These are phyloP conservation scores for Solanum chiquidenum DNA, from an alignment of 257 asterid genomes.

Conservation along the genomic window DNA sequence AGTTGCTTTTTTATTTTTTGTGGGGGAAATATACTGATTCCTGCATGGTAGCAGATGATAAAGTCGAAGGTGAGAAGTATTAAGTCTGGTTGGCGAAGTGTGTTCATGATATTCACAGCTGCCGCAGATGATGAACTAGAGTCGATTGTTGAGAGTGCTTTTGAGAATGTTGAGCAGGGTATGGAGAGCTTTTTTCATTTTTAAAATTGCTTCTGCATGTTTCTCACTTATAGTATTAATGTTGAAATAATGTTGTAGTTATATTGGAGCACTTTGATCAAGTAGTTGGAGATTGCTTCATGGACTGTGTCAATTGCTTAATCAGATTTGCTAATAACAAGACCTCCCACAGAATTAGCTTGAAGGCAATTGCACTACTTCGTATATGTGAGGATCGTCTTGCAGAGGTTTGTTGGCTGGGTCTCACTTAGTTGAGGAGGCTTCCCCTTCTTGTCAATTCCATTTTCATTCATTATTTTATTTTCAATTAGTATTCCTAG, in stretches of 20 bases:
- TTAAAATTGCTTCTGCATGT: slow-evolving; percentile 4
- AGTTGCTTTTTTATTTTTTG: not conserved
- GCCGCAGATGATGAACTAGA: slow-evolving; percentile 96
- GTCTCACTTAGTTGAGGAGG: not conserved
- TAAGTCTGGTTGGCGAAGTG: slow-evolving; percentile 99
- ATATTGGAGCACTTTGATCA: slow-evolving; percentile 97
- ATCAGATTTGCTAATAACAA: slow-evolving; percentile 96
- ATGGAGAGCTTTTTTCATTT: slow-evolving; percentile 5
- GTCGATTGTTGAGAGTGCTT: slow-evolving; percentile 92
- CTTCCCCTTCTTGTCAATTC: not conserved
- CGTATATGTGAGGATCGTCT: slow-evolving; percentile 99
- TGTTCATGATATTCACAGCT: slow-evolving; percentile 97
- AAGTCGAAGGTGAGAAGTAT: slow-evolving; percentile 97
- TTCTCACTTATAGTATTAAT: slow-evolving; percentile 18
- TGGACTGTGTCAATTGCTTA: slow-evolving; percentile 99
- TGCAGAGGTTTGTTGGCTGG: slow-evolving; percentile 67
- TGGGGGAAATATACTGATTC: slow-evolving; percentile 12
- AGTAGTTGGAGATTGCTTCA: slow-evolving; percentile 96
- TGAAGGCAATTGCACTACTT: slow-evolving; percentile 98
- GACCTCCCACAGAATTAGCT: slow-evolving; percentile 83
- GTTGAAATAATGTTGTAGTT: slow-evolving; percentile 46
- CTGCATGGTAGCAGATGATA: slow-evolving; percentile 68
- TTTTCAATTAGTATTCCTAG: not conserved
- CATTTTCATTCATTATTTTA: not conserved
- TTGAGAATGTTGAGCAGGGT: slow-evolving; percentile 99